Evolutionary conservation across 306 rosid genomes (phyloP).

Genomic region (Parietaria judaica): DNA sequence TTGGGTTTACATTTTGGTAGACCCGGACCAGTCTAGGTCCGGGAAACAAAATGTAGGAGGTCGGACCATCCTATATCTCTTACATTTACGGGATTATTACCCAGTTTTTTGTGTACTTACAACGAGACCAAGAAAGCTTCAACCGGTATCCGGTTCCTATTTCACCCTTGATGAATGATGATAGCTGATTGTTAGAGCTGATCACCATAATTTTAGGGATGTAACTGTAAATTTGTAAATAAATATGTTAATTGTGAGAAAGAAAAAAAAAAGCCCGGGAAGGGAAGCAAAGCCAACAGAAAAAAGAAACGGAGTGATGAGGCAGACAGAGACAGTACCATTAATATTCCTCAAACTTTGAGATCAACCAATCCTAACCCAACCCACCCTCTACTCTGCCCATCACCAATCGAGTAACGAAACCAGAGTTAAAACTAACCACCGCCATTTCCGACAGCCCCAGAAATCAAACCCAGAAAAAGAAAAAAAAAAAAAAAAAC

Average conservation of each 20-base stretch:
- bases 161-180: too few species aligned
- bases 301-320: conserved; percentile 23
- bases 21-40: too few species aligned
- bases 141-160: too few species aligned
- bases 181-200: too few species aligned
- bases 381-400: neutral
- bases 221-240: too few species aligned
- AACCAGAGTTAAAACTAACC: conserved; percentile 18
- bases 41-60: too few species aligned
- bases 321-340: conserved; percentile 25
- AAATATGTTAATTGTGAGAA: neutral
- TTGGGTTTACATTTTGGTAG: too few species aligned
- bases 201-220: conserved; percentile 3
- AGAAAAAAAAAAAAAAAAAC: neutral
- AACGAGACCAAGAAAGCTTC: too few species aligned
- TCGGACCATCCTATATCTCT: too few species aligned
- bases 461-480: conserved; percentile 8
- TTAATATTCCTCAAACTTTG: conserved; percentile 15
- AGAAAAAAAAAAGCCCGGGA: conserved; percentile 23
- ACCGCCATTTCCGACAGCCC: conserved; percentile 36
- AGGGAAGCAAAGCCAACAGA: conserved; percentile 23
- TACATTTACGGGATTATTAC: too few species aligned
- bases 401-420: neutral
- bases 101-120: too few species aligned
- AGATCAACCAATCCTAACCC: conserved; percentile 23